Percentiles rank a stretch among this genome's conserved stretches.
phyloP scores from a whole-genome alignment of 2,329 filamentous ascomycete species.

The Plectosphaerella sp. region DNA sequence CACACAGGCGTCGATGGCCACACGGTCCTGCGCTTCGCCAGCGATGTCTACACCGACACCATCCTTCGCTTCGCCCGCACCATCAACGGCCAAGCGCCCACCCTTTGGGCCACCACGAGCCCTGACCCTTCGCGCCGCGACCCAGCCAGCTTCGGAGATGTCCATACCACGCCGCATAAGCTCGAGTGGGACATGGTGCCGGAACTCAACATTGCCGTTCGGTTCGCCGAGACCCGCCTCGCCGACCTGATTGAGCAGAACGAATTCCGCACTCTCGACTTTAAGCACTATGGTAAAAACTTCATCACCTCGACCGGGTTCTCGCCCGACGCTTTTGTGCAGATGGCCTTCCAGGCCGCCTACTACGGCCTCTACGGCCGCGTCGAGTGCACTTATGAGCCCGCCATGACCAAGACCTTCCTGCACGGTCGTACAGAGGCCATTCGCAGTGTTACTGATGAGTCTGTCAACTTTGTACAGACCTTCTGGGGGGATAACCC shows the following conservation, averaged over 20 bases:
- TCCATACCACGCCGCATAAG: slow-evolving; percentile 91
- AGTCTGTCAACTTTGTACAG: slow-evolving; percentile 83
- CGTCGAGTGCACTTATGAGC: slow-evolving; percentile 93
- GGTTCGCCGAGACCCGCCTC: slow-evolving; percentile 91
- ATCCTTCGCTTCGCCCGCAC: slow-evolving; percentile 92
- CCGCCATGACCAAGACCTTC: slow-evolving; percentile 95
- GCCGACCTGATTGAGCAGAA: slow-evolving; percentile 95
- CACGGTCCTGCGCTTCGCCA: slow-evolving; percentile 92
- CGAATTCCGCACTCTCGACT: slow-evolving; percentile 90
- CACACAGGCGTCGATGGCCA: slow-evolving; percentile 97
- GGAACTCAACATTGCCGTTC: slow-evolving; percentile 82
- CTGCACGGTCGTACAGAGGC: slow-evolving; percentile 94
- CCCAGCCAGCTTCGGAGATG: slow-evolving; percentile 85
- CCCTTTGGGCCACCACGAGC: slow-evolving; percentile 83
- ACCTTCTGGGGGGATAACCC: slow-evolving; percentile 94
- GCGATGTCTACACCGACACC: slow-evolving; percentile 94
- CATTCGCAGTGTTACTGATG: slow-evolving; percentile 77
- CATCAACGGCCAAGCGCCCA: slow-evolving; percentile 91
- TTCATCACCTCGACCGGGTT: slow-evolving; percentile 97
- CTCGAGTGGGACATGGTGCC: slow-evolving; percentile 97
- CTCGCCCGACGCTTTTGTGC: slow-evolving; percentile 94
- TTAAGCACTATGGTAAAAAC: slow-evolving; percentile 86
- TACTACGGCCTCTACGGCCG: slow-evolving; percentile 96
- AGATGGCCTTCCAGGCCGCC: slow-evolving; percentile 98
- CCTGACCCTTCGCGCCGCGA: slow-evolving; percentile 92